Percentiles rank a stretch among this genome's conserved stretches.
Evolutionary conservation across 345 rosid genomes (phyloP).

Genomic region (Physaria fendleri): DNA sequence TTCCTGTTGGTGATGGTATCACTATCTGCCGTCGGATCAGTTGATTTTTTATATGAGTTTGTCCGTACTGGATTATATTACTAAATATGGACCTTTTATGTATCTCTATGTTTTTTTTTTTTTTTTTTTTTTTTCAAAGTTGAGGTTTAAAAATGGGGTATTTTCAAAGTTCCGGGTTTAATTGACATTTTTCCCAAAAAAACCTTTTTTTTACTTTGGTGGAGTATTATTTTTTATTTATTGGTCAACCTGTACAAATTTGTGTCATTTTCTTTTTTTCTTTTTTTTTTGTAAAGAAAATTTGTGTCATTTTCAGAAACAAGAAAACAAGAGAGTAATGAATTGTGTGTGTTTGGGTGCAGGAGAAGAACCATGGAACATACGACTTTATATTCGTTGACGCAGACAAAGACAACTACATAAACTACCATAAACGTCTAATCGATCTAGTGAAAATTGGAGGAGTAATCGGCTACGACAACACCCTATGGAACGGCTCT

Average conservation of each 20-base stretch:
- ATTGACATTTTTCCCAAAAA: too few relatives aligned
- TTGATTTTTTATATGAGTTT: conserved; percentile 20
- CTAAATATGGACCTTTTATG: too few relatives aligned
- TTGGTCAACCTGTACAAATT: too few relatives aligned
- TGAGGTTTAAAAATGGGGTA: too few relatives aligned
- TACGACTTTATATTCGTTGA: conserved; percentile 94
- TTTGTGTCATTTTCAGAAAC: neutral
- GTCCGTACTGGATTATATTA: neutral
- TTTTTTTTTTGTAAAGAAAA: too few relatives aligned
- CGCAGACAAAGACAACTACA: conserved; percentile 95
- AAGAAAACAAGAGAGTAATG: too few relatives aligned
- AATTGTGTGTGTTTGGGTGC: conserved; percentile 23
- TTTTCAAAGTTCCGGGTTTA: too few relatives aligned
- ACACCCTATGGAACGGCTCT: conserved; percentile 95
- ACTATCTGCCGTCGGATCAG: conserved; percentile 89
- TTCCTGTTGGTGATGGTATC: conserved; percentile 93
- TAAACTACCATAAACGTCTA: conserved; percentile 82
- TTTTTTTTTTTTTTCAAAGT: too few relatives aligned
- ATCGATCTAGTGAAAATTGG: conserved; percentile 81
- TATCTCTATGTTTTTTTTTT: too few relatives aligned
- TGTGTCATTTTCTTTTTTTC: too few relatives aligned
- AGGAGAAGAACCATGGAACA: conserved; percentile 69
- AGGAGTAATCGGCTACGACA: conserved; percentile 92
- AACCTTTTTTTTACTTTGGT: too few relatives aligned
- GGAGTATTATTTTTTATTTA: too few relatives aligned